phyloP scores from a whole-genome alignment of 1,284 basidiomycete genomes.

The Veloboletus limbatus region DNA sequence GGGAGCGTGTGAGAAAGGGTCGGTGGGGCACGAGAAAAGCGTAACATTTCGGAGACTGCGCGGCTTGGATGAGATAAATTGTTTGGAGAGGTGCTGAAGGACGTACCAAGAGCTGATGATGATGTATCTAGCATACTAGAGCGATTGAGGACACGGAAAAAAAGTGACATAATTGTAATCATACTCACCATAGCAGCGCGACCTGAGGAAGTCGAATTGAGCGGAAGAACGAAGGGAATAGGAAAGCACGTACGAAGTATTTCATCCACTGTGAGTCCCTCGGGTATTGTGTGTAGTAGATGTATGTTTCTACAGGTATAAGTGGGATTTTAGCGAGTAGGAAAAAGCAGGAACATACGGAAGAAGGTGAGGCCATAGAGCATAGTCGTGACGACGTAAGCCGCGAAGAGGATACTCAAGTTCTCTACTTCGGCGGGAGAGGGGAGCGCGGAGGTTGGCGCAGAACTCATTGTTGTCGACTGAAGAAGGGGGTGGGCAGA shows the following conservation, averaged over 20 bases:
- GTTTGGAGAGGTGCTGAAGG: background rate
- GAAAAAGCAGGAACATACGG: conserved; percentile 31
- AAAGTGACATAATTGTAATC: background rate
- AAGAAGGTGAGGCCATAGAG: conserved; percentile 45
- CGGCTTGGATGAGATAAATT: conserved; percentile 1
- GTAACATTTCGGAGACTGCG: conserved; percentile 38
- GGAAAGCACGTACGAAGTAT: conserved; percentile 27
- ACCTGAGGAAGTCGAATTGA: conserved; percentile 27
- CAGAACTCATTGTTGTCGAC: conserved; percentile 18
- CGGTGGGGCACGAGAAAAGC: background rate
- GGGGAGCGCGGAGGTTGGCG: conserved; percentile 1
- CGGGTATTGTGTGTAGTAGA: conserved; percentile 40
- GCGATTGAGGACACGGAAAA: background rate
- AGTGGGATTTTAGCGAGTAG: background rate
- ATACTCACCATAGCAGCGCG: conserved; percentile 32
- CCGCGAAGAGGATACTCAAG: conserved; percentile 37
- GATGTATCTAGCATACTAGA: conserved; percentile 26
- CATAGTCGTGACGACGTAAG: conserved; percentile 37
- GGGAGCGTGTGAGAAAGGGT: conserved; percentile 10
- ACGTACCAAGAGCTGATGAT: conserved; percentile 22
- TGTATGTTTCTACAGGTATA: conserved; percentile 35
- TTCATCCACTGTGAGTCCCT: conserved; percentile 29
- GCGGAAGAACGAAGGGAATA: background rate
- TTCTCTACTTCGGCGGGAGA: conserved; percentile 30
- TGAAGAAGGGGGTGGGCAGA: background rate